Evolutionary conservation across 106 monocot genomes (phyloP), one percentile per base, ranked within the genome.

Genomic region (Agapanthus africanus): DNA sequence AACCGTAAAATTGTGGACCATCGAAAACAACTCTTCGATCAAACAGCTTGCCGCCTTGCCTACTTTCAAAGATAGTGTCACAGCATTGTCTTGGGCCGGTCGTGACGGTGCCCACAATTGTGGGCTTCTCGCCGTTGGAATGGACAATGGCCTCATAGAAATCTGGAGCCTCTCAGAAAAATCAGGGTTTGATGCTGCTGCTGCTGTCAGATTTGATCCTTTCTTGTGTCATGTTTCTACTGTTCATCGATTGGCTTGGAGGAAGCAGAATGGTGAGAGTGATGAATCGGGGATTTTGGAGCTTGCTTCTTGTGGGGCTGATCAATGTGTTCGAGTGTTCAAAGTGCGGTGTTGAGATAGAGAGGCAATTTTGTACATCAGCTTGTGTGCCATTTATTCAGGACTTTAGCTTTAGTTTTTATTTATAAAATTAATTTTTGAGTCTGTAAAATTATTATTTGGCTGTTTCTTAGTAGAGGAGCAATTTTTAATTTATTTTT

Each of bases 221-320:
- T 81, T 79, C 50, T 52, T 93, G 37, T 93, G 84, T 33, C 97
- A 99, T 77, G 90, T 85, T 25, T 86, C 97, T 0, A 83, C 79
- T 8, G 97, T 99, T 33, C 72, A 83, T 64, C 79, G 90, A 9
- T 46, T 99, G 71, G 41, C 70, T 13, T 99, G 97, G 97, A 84
- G 79, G 52, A 69, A 73, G 2, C 50, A 11, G 16, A 46, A 67
- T 13, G 38, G 7, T 31, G 59, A 52, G 44, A 69, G 66, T 46
- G 65, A 57, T 63, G 80, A 76, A 46, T 72, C 70, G 2, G 75
- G 50, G 32, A 10, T 56, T 3, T 65, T 73, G 35, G 69, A 83
- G 75, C 84, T 99, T 66, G 97, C 97, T 70, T 99, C 97, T 63
- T 93, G 83, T 79, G 97, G 97, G 38, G 87, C 82, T 4, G 97